Evolutionary conservation across 2,329 filamentous ascomycete species (phyloP).

Genomic region (Sarocladiaceae sp.): DNA sequence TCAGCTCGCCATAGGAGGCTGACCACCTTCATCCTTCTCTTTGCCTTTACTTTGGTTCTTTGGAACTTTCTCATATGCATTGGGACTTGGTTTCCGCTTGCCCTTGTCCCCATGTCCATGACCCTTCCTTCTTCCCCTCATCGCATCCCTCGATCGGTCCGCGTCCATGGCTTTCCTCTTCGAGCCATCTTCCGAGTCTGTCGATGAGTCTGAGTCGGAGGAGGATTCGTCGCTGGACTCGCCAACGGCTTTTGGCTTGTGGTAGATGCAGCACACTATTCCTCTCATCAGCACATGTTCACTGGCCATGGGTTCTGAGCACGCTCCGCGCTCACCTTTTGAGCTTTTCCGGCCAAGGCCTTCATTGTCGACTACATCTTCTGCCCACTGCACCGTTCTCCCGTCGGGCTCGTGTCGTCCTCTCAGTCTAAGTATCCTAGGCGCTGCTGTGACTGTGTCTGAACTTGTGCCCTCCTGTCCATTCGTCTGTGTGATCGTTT

Average conservation of each 20-base stretch:
- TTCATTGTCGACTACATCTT: conserved; percentile 93
- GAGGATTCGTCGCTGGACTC: conserved; percentile 73
- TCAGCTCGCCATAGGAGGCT: too few relatives aligned
- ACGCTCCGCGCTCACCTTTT: conserved; percentile 63
- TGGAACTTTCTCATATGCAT: conserved; percentile 74
- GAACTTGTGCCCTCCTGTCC: conserved; percentile 18
- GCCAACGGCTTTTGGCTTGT: conserved; percentile 74
- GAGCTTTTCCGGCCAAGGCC: conserved; percentile 89
- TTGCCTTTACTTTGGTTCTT: conserved; percentile 35
- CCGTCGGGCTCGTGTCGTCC: conserved; percentile 41
- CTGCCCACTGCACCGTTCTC: conserved; percentile 82
- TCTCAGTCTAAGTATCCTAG: conserved; percentile 45
- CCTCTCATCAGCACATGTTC: too few relatives aligned
- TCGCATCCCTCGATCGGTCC: conserved; percentile 16
- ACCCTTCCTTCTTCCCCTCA: conserved; percentile 8
- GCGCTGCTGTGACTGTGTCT: conserved; percentile 20
- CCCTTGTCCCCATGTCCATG: conserved; percentile 30
- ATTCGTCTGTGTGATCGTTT: conserved; percentile 26
- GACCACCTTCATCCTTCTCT: conserved; percentile 16
- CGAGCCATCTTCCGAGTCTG: conserved; percentile 22
- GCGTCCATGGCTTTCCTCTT: conserved; percentile 28
- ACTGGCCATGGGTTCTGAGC: too few relatives aligned
- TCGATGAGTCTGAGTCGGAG: conserved; percentile 44
- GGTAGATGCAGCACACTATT: conserved; percentile 97
- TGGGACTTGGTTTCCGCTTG: conserved; percentile 61